Base-by-base conservation (phyloP, 345 rosid genomes). In the Erysimum cheiranthoides region DNA sequence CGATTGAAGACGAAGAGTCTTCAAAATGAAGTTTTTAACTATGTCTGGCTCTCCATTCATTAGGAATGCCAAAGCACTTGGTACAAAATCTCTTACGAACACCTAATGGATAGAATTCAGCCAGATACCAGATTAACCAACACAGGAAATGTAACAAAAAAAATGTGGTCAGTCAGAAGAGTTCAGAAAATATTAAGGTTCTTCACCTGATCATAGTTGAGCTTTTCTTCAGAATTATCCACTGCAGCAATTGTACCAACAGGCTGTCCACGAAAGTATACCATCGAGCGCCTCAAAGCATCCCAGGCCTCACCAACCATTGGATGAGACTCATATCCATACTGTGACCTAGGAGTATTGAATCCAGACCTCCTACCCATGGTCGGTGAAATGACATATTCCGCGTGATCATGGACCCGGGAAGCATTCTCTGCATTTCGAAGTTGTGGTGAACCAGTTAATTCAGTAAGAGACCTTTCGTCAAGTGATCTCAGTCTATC, bases 161-260 rank as follows among this genome's bases (percentile, higher is more conserved):
- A 32, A 68, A 67, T 42, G 36, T 42, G 59, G 65, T 35, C 45
- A 39, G 9, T 13, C 7, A 16, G 36, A 54, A 39, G 11, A 49
- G 18, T 47, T 49, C 2, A 59, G 46, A 25, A 59, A 17, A 16
- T 25, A 16, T 36, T 5, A 43, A 65, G 36, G 50, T 34, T 59
- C 17, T 63, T 73, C 50, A 92, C 99, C 97, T 95, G 99, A 86
- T 95, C 97, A 58, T 95, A 95, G 82, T 95, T 95, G 27, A 90
- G 87, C 9, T 90, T 86, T 61, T 95, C 98, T 6, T 84, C 98
- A 9, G 96, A 84, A 64, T 66, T 88, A 74, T 95, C 97, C 68
- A 85, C 77, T 0, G 98, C 99, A 27, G 99, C 96, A 46, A 95
- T 92, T 0, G 98, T 90, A 32, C 98, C 99, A 45, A 95, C 97